Conservation (phyloP, 345 rosid genomes). For the Syzygium grande region DNA sequence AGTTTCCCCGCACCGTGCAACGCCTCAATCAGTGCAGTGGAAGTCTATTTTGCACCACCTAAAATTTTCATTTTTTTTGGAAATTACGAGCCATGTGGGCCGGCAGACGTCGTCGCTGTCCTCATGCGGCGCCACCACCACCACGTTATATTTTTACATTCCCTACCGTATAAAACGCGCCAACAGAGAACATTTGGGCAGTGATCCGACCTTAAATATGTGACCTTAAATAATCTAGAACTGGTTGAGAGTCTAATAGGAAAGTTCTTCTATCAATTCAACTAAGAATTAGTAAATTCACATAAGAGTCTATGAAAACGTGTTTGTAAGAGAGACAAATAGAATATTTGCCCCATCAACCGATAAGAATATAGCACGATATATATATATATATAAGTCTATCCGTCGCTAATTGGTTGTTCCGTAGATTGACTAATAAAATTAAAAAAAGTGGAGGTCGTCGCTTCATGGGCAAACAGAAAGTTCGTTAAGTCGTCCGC, state of each 20-base stretch:
- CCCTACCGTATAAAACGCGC: background rate
- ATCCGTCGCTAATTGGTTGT: background rate
- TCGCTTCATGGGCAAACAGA: background rate
- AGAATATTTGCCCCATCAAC: background rate
- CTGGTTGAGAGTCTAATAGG: no score
- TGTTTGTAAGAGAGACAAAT: background rate
- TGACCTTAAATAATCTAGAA: no score
- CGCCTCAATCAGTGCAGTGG: background rate
- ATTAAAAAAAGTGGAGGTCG: background rate
- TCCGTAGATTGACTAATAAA: background rate
- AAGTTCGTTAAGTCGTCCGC: background rate
- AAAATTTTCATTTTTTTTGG: background rate
- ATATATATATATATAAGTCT: background rate
- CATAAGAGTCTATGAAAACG: background rate
- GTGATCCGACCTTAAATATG: background rate
- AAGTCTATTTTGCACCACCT: background rate
- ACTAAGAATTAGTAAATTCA: background rate
- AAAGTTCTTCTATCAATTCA: no score
- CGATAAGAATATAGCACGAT: background rate
- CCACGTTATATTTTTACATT: background rate
- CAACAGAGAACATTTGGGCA: background rate
- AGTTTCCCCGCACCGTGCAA: background rate
- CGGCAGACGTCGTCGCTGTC: background rate
- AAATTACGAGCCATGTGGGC: background rate
- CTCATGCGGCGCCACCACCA: background rate